phyloP scores from a whole-genome alignment of 2,329 filamentous ascomycete genomes.

The Pseudocercospora fijiensis region DNA sequence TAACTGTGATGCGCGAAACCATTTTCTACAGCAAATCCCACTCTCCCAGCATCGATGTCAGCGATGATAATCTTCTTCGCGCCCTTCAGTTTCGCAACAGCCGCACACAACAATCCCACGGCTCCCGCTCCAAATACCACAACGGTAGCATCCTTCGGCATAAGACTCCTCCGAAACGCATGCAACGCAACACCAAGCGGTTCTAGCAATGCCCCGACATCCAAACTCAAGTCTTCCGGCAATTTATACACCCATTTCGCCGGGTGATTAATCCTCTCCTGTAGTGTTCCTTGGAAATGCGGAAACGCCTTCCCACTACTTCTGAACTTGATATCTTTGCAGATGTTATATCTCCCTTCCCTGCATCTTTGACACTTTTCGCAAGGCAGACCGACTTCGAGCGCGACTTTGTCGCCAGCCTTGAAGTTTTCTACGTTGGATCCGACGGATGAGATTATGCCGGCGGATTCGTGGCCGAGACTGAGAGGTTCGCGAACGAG shows the following conservation, averaged over 20 bases:
- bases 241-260: conserved; percentile 60
- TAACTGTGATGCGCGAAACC: conserved; percentile 50
- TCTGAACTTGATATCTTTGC: conserved; percentile 58
- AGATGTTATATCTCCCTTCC: conserved; percentile 62
- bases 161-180: conserved; percentile 55
- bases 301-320: conserved; percentile 61
- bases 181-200: conserved; percentile 62
- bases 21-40: conserved; percentile 56
- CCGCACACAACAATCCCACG: conserved; percentile 59
- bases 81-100: conserved; percentile 55
- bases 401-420: conserved; percentile 79
- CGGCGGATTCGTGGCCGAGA: conserved; percentile 75
- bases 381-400: conserved; percentile 89
- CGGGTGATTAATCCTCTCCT: conserved; percentile 62
- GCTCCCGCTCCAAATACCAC: conserved; percentile 62
- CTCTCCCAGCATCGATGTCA: conserved; percentile 58
- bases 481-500: conserved; percentile 79
- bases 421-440: conserved; percentile 53
- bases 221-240: conserved; percentile 53
- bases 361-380: conserved; percentile 58
- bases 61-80: conserved; percentile 59
- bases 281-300: conserved; percentile 64
- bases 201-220: conserved; percentile 60
- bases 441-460: conserved; percentile 72
- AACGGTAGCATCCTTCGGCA: conserved; percentile 50